Conservation (phyloP, 2,329 filamentous ascomycete species). For the Xylaria hypoxylon region DNA sequence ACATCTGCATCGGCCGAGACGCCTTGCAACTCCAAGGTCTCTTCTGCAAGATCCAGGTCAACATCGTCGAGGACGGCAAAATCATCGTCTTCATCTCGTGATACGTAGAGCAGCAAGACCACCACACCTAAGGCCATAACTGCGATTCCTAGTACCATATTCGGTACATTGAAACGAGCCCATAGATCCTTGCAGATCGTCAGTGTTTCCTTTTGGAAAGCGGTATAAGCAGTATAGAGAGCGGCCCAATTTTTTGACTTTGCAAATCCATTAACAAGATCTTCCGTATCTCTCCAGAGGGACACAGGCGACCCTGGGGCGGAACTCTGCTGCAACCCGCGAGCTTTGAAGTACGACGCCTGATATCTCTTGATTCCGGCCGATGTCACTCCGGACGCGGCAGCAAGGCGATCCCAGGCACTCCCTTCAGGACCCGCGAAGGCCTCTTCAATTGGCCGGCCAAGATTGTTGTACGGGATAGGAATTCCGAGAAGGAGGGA, state of each 20-base stretch:
- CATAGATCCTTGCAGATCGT: conserved; percentile 84
- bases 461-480: conserved; percentile 96
- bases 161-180: conserved; percentile 89
- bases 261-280: conserved; percentile 50
- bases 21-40: conserved; percentile 64
- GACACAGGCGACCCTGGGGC: conserved; percentile 65
- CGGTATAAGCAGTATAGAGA: conserved; percentile 69
- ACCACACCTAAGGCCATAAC: conserved; percentile 77
- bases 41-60: conserved; percentile 70
- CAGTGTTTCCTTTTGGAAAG: conserved; percentile 84
- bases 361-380: conserved; percentile 93
- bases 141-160: conserved; percentile 83
- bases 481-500: conserved; percentile 89
- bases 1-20: conserved; percentile 46
- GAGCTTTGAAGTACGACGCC: conserved; percentile 79
- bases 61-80: conserved; percentile 65
- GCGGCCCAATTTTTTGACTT: conserved; percentile 56
- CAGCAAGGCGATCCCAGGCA: conserved; percentile 81
- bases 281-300: conserved; percentile 68
- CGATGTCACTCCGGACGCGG: conserved; percentile 80
- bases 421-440: conserved; percentile 78
- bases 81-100: conserved; percentile 66
- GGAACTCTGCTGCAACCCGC: conserved; percentile 72
- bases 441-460: conserved; percentile 91
- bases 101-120: conserved; percentile 79